phyloP scores from a whole-genome alignment of 2,329 filamentous ascomycete species.

The Penicillium sclerotiorum region DNA sequence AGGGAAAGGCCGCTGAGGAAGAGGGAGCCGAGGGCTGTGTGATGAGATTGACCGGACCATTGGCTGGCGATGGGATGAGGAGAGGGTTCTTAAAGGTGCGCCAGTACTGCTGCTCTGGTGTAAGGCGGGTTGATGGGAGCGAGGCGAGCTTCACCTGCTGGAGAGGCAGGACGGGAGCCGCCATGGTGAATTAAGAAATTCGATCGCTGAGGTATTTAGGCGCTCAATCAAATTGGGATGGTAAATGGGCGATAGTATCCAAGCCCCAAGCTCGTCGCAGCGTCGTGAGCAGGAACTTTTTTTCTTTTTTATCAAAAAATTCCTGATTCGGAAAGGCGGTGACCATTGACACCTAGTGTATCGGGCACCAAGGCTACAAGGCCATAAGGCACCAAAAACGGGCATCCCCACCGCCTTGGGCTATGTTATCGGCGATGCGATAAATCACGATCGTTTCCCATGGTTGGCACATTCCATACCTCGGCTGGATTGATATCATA shows the following conservation, averaged over 20 bases:
- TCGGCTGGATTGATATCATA: background rate
- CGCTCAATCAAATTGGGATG: background rate
- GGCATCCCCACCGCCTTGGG: background rate
- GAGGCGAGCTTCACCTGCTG: slow-evolving; percentile 80
- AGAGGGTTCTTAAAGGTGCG: slow-evolving; percentile 90
- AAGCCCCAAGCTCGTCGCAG: background rate
- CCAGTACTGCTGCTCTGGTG: slow-evolving; percentile 96
- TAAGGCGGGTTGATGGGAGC: slow-evolving; percentile 74
- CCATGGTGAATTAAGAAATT: slow-evolving; percentile 59
- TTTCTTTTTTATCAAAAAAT: slow-evolving; percentile 33
- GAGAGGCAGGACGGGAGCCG: slow-evolving; percentile 79
- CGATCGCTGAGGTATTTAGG: background rate
- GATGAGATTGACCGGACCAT: slow-evolving; percentile 88
- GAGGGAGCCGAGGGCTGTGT: slow-evolving; percentile 64
- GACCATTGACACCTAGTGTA: slow-evolving; percentile 24
- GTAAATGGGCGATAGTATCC: background rate
- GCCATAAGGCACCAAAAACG: background rate
- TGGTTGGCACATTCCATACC: slow-evolving; percentile 4
- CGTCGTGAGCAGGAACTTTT: slow-evolving; percentile 18
- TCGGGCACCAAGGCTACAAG: background rate
- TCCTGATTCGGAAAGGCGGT: slow-evolving; percentile 26
- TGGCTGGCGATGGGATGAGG: slow-evolving; percentile 85
- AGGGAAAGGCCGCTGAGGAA: slow-evolving; percentile 44
- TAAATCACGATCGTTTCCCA: background rate
- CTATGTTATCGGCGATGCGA: background rate